Base-by-base conservation (phyloP, 2,329 filamentous ascomycete genomes). In the Cadophora sp. region DNA sequence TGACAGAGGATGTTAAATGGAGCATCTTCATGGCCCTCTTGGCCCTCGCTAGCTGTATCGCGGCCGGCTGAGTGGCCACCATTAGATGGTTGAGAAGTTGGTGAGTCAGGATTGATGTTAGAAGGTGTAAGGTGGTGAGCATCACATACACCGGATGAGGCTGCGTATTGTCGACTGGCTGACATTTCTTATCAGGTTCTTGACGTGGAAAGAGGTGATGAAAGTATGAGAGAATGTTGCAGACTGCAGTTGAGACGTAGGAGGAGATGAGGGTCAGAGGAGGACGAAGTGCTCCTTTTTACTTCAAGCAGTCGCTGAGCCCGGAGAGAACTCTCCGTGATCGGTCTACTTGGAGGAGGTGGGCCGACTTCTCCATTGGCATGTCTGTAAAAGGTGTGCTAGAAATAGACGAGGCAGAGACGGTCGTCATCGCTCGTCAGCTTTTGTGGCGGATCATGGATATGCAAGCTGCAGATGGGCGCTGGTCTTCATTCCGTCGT, bases 401-500 rank as follows among this genome's bases (percentile, higher is more conserved):
- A 43, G 22, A 60, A 60, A 60, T 43, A 56, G 29, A 60, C 37
- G 12, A 60, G 56, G 56, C 56, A 60, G 34, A 60, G 56, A 60
- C 56, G 34, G 56, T 60, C n/a, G n/a, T 60, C n/a, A 60, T 43
- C 34, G 56, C 5, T 46, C 24, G 56, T 60, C 24, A 60, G 34
- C 56, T 60, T 60, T 60, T 60, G 22, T n/a, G 56, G 31, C 56
- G 56, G 56, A 60, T 46, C 56, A 43, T 60, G 11, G n/a, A 46
- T 60, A 60, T 60, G 56, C 56, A 31, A 43, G 19, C 56, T 60
- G 56, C 34, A 60, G 34, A 43, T 60, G 12, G 56, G 56, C 56
- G 56, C 56, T 27, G n/a, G 31, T 60, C n/a, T 60, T 60, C 34
- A 60, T 60, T 40, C 34, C 56, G 56, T 60, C n/a, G 34, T 60